Percentiles rank a stretch among this genome's conserved stretches.
phyloP scores from a whole-genome alignment of 345 rosid genomes.

The Erucastrum elatum region DNA sequence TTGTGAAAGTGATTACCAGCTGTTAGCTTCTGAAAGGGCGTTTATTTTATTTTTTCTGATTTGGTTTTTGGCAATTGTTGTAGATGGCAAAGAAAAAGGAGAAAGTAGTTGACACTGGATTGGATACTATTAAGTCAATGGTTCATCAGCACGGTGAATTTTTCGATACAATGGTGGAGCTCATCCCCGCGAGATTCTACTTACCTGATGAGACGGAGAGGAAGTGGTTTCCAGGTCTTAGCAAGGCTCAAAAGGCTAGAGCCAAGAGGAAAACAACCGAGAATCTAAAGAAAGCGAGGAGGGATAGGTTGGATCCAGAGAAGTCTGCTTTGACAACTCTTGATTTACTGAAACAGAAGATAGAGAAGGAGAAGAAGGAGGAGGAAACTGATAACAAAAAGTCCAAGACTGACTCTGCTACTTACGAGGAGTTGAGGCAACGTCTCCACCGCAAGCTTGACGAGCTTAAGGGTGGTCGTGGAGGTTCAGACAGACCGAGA shows the following conservation, averaged over 20 bases:
- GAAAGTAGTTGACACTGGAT: slow-evolving; percentile 15
- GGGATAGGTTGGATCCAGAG: slow-evolving; percentile 76
- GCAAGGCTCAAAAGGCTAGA: slow-evolving; percentile 60
- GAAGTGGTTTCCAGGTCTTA: slow-evolving; percentile 80
- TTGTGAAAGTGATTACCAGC: not conserved
- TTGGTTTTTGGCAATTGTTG: slow-evolving; percentile 24
- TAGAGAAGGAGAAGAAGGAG: slow-evolving; percentile 68
- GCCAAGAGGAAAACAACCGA: slow-evolving; percentile 67
- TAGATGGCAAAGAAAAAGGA: slow-evolving; percentile 55
- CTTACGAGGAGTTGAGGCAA: slow-evolving; percentile 79
- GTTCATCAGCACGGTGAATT: slow-evolving; percentile 56
- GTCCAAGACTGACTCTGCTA: slow-evolving; percentile 41
- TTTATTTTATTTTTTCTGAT: not conserved
- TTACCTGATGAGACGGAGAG: slow-evolving; percentile 75
- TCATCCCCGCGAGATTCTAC: slow-evolving; percentile 89
- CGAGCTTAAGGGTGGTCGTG: slow-evolving; percentile 66
- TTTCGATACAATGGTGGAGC: slow-evolving; percentile 75
- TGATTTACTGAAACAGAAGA: slow-evolving; percentile 59
- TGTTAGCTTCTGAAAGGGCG: not conserved
- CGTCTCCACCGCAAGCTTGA: slow-evolving; percentile 66
- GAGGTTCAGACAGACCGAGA: slow-evolving; percentile 35
- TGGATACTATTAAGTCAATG: slow-evolving; percentile 43
- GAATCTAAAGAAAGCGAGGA: slow-evolving; percentile 78
- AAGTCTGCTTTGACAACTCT: slow-evolving; percentile 57
- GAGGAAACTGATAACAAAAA: slow-evolving; percentile 48